Base-by-base conservation (phyloP, 306 rosid species). In the Ormosia emarginata region DNA sequence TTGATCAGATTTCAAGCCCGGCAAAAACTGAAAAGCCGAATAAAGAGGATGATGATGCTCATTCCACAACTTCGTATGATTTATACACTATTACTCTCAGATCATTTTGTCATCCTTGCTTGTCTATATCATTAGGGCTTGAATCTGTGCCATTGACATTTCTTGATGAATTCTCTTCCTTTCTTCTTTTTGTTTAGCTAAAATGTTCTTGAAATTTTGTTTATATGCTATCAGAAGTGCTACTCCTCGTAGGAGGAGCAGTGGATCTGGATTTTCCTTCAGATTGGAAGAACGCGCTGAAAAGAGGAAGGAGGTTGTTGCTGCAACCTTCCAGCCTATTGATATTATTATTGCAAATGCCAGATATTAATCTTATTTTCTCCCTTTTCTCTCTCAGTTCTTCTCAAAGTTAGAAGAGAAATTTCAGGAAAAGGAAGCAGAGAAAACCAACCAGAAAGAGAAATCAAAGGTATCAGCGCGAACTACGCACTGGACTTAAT, bases 271-370 rank as follows among this genome's bases (percentile, higher is more conserved):
- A 53, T 92, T 93, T 87, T 87, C 97, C 75, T 95, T 77, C 89
- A 86, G 96, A 83, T 83, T 92, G 96, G 94, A 90, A 71, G 98
- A 95, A 84, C 90, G 99, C 53, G 99, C 97, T 14, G 99, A 94
- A 77, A 95, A 95, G 79, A 84, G 99, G 84, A 95, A 86, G 87
- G 97, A 95, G 99, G 98, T 95, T 44, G 39, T 68, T 84, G 41
- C 77, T 56, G 39, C 50, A 77, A 52, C 79, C 67, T 37, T 81
- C 24, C 43, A 43, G 39, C 77, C 36, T 56, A 17, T 83, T 63
- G n/a, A 62, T 70, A 4, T 30, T n/a, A 43, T 40, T 39, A 67
- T 50, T 57, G 40, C 10, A n/a, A 79, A 63, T 24, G 63, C 4
- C 3, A 52, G 8, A 55, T 52, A 34, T 63, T 84, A 40, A 82